These are phyloP conservation scores for Diaporthe amygdali DNA, from an alignment of 2,329 filamentous ascomycete genomes.

Conservation along the genomic window DNA sequence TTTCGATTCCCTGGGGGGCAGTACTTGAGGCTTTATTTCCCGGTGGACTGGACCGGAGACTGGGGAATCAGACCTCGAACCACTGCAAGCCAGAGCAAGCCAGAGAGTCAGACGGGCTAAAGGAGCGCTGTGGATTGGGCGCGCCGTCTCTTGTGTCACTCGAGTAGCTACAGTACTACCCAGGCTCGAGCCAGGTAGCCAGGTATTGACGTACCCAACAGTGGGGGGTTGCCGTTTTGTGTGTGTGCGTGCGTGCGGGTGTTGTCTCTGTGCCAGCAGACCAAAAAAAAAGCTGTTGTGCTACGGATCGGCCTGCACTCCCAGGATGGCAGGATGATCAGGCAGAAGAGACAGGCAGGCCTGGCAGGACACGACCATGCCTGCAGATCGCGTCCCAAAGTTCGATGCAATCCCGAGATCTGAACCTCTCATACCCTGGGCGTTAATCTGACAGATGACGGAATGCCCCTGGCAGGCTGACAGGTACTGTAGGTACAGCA, in stretches of 20 bases:
- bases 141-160: not conserved
- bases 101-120: not conserved
- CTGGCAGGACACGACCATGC: not conserved
- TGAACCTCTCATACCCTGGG: not conserved
- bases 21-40: not conserved
- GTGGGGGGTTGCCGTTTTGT: not conserved
- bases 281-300: too few species aligned
- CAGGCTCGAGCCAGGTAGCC: too few species aligned
- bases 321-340: too few species aligned
- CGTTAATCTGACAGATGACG: conserved; percentile 2
- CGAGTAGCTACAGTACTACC: not conserved
- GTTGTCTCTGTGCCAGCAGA: not conserved
- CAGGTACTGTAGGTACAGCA: not conserved
- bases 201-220: not conserved
- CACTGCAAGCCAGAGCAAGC: not conserved
- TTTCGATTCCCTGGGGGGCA: not conserved
- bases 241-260: not conserved
- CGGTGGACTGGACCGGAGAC: not conserved
- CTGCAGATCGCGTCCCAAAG: not conserved
- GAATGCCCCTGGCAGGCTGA: conserved; percentile 3
- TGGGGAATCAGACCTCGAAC: not conserved
- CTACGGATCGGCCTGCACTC: not conserved
- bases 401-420: conserved; percentile 4
- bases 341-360: not conserved
- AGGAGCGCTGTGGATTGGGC: not conserved